Evolutionary conservation across 768 basidiomycete species (phyloP), one percentile per base, ranked within the genome.

Genomic region (Calocybe cyanea): DNA sequence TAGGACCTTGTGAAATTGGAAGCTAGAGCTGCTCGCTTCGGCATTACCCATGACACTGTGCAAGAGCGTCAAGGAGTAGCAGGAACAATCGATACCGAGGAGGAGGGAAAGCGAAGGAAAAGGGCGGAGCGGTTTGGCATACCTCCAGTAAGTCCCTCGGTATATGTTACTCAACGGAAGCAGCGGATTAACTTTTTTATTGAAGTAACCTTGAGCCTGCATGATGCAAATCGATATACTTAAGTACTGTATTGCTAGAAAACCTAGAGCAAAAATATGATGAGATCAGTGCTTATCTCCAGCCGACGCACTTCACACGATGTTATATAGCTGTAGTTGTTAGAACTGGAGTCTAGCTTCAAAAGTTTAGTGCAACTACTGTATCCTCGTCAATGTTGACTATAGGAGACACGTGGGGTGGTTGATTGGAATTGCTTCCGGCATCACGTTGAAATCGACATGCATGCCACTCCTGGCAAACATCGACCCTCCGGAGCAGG

Each of bases 81-180:
- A 20, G 72, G 73, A 24, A 54, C 56, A n/a, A 67, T 76, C 5
- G 83, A 83, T 53, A 57, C 72, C 4, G 83, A 81, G 55, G 83
- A 85, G 55, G 58, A 66, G 35, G 81, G 80, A 53, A 70, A 70
- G 41, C 67, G 82, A 35, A 74, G 61, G 56, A 85, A 78, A 61
- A 67, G 84, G n/a, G 80, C 80, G 30, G 81, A 81, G 56, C 72
- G 83, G 17, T 86, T 86, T 62, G 79, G 77, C 17, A 45, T 64
- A 13, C 10, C 14, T 6, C 11, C 46, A 18, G 38, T 40, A 7
- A 48, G 25, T 11, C 11, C 6, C 25, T 28, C 5, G n/a, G n/a
- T n/a, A n/a, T n/a, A n/a, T n/a, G n/a, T n/a, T n/a, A n/a, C n/a
- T n/a, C n/a, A n/a, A n/a, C n/a, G n/a, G n/a, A n/a, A n/a, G n/a